Evolutionary conservation across 345 rosid species (phyloP).

Genomic region (Murraya paniculata): DNA sequence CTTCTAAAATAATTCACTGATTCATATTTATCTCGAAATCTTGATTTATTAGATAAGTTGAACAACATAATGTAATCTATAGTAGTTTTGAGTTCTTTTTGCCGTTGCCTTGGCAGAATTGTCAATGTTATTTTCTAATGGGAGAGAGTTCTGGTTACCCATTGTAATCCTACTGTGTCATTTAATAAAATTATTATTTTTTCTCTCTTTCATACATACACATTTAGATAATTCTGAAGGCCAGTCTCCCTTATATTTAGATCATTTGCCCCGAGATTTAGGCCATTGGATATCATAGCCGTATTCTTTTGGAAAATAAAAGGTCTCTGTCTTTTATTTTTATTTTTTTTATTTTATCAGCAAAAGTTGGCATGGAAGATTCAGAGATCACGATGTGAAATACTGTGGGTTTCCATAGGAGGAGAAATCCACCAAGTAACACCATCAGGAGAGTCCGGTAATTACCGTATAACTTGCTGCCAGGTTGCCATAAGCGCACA

Average conservation of each 20-base stretch:
- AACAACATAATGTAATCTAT: background rate
- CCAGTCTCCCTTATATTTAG: no score
- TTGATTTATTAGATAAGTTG: background rate
- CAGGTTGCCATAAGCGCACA: background rate
- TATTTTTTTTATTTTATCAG: no score
- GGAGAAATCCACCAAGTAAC: background rate
- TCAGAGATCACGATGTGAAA: background rate
- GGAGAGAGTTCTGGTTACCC: background rate
- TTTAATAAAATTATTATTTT: no score
- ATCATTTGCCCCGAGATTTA: no score
- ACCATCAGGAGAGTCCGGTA: background rate
- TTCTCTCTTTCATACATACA: no score
- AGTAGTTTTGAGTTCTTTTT: background rate
- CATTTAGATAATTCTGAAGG: no score
- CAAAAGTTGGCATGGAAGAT: no score
- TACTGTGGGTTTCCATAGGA: background rate
- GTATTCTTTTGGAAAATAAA: no score
- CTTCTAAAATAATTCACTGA: background rate
- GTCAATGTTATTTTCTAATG: background rate
- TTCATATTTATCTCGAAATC: background rate
- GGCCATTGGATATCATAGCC: no score
- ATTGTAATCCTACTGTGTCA: no score
- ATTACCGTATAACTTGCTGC: background rate
- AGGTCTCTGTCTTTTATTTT: background rate
- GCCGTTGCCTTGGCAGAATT: background rate